A percentile compares a stretch with the other conserved stretches of the same genome.
phyloP scores from a whole-genome alignment of 2,329 filamentous ascomycete species.

The Aspergillus ruber region DNA sequence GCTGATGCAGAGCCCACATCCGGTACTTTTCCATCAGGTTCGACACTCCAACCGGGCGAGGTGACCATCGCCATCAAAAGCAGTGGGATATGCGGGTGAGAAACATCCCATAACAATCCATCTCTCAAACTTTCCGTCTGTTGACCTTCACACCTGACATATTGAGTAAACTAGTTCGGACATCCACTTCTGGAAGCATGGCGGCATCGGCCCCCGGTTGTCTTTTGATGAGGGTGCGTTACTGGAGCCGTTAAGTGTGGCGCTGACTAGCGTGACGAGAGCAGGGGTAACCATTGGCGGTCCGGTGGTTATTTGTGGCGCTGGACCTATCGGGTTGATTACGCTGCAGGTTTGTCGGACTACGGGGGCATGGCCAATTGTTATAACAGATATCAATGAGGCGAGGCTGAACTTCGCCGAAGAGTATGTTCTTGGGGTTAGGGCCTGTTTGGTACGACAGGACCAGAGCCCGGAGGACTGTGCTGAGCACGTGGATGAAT shows the following conservation, averaged over 20 bases:
- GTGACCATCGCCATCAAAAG: slow-evolving; percentile 85
- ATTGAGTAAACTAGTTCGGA: slow-evolving; percentile 58
- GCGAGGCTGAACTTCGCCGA: slow-evolving; percentile 78
- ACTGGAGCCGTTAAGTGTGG: slow-evolving; percentile 84
- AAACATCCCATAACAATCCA: slow-evolving; percentile 3
- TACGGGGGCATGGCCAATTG: slow-evolving; percentile 80
- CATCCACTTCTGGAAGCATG: slow-evolving; percentile 95
- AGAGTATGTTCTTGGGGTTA: slow-evolving; percentile 69
- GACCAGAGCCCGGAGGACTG: slow-evolving; percentile 58
- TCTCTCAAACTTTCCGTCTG: background rate
- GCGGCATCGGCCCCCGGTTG: slow-evolving; percentile 83
- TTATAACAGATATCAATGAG: slow-evolving; percentile 92
- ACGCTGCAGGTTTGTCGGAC: slow-evolving; percentile 77
- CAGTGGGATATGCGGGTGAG: slow-evolving; percentile 90
- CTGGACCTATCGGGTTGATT: slow-evolving; percentile 88
- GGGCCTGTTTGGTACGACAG: slow-evolving; percentile 56
- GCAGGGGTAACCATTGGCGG: slow-evolving; percentile 77
- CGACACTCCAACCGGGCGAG: slow-evolving; percentile 69
- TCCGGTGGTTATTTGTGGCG: slow-evolving; percentile 81
- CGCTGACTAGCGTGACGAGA: slow-evolving; percentile 78
- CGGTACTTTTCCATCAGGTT: slow-evolving; percentile 64
- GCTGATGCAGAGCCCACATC: slow-evolving; percentile 68
- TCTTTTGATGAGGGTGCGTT: slow-evolving; percentile 85
- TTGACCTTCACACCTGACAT: slow-evolving; percentile 4
- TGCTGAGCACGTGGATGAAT: slow-evolving; percentile 60